These are phyloP conservation scores for Metschnikowia drakensbergensis DNA, from an alignment of 805 yeast species.

Conservation along the genomic window DNA sequence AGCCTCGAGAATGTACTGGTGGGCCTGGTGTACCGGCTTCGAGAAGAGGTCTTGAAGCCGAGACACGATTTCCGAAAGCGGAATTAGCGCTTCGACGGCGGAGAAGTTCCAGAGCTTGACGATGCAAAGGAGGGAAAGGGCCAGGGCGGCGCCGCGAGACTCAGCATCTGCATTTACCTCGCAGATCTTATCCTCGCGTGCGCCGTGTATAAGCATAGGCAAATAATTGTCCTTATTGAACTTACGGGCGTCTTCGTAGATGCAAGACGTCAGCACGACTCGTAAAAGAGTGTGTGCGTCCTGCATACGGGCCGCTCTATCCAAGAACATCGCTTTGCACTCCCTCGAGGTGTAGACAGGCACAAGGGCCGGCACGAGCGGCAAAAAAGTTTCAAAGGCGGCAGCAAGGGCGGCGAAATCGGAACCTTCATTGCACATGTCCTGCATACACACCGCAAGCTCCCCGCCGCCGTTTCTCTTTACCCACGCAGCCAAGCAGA, in stretches of 20 bases:
- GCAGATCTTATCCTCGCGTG: background rate
- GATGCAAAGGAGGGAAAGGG: conserved; percentile 16
- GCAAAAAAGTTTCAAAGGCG: conserved; percentile 14
- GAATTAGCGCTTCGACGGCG: conserved; percentile 14
- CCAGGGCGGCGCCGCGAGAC: conserved; percentile 1
- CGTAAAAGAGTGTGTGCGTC: conserved; percentile 11
- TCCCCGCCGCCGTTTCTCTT: background rate
- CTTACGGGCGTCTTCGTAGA: conserved; percentile 15
- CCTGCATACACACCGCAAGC: background rate
- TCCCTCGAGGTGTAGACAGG: conserved; percentile 10
- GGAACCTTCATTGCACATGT: background rate
- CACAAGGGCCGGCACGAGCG: conserved; percentile 13
- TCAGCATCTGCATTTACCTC: background rate
- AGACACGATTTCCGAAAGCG: conserved; percentile 10
- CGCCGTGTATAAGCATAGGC: conserved; percentile 13
- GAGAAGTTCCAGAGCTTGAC: conserved; percentile 20
- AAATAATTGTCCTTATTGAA: conserved; percentile 15
- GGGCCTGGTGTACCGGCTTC: background rate
- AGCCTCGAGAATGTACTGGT: conserved; percentile 10
- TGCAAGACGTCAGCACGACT: conserved; percentile 16
- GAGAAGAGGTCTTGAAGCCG: conserved; percentile 5
- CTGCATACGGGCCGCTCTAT: conserved; percentile 4
- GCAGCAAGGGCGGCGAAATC: conserved; percentile 2
- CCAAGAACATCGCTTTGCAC: conserved; percentile 12
- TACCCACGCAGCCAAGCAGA: background rate